Base-by-base conservation (phyloP, 352 stramenopile genomes). In the Phytopythium litorale region DNA sequence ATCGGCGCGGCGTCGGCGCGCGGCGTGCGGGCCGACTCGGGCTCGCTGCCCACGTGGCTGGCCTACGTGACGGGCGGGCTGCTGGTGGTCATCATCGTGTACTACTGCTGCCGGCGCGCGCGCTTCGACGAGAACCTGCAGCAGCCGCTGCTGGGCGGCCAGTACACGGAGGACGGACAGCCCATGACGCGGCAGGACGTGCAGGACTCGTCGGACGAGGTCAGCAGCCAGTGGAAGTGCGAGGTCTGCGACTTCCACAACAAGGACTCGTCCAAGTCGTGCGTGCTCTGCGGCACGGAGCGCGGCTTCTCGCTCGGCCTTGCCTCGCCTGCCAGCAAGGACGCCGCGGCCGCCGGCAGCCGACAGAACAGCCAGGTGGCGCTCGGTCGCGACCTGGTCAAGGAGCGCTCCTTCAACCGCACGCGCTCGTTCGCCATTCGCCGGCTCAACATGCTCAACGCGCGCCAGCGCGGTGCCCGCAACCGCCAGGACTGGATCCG, bases 191-290 rank as follows among this genome's bases (percentile, higher is more conserved):
- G 86, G 11, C 86, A 93, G 56, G 84, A 95, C 66, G 86, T 95
- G 13, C 86, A 95, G 60, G 86, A 95, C 55, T 81, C 82, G 45
- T 78, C 57, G 45, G 86, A 95, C 64, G 86, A 95, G 56, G 72
- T 95, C 8, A 84, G 77, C 45, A 85, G 71, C 7, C 84, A 95
- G 64, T 95, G 86, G 86, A 89, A 92, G 65, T 95, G 86, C 67
- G 84, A 93, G 53, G 86, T 95, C 8, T 95, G 86, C 63, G 86
- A 95, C 69, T 95, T 95, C 65, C 81, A 92, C 71, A 95, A 95
- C 74, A 95, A 95, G 66, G 75, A 78, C 32, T 92, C 81, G 53
- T 48, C 75, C 62, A 89, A 89, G 68, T 50, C 75, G 19, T 95
- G 86, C 61, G 80, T 93, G 43, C 67, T 95, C 3, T 95, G 86